These are phyloP conservation scores for Dothideomycetes sp. DNA, from an alignment of 2,329 filamentous ascomycete species.

Conservation along the genomic window DNA sequence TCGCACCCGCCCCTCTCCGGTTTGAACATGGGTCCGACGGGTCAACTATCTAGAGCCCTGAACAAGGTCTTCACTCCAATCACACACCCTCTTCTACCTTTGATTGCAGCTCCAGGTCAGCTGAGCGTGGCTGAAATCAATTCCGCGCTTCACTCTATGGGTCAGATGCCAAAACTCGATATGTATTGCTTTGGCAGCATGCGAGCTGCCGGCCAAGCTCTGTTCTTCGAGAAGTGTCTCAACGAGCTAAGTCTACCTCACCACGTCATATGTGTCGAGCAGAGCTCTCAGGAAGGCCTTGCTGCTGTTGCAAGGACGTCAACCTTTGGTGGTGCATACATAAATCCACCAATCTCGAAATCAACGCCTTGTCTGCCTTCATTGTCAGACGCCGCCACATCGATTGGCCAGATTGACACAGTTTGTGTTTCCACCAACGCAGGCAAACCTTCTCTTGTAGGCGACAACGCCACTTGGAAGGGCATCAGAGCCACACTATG, in stretches of 20 bases:
- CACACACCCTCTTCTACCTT: constrained; percentile 72
- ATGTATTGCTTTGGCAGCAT: constrained; percentile 73
- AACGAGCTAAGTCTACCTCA: constrained; percentile 70
- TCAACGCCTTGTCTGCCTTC: constrained; percentile 49
- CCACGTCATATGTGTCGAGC: constrained; percentile 65
- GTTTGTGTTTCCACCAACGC: constrained; percentile 55
- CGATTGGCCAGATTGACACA: constrained; percentile 74
- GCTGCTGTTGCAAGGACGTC: constrained; percentile 64
- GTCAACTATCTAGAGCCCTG: constrained; percentile 71
- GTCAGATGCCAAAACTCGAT: constrained; percentile 68
- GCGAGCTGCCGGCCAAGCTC: constrained; percentile 64
- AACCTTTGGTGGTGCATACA: constrained; percentile 72
- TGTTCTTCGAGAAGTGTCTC: constrained; percentile 66
- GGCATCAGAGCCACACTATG: constrained; percentile 75
- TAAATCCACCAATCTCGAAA: constrained; percentile 59
- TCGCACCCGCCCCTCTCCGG: constrained; percentile 68
- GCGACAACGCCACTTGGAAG: constrained; percentile 79
- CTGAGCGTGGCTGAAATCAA: constrained; percentile 82
- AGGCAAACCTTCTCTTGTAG: constrained; percentile 51
- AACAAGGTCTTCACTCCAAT: constrained; percentile 85
- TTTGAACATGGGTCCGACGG: constrained; percentile 80
- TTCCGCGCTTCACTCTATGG: constrained; percentile 65
- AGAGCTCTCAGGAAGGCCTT: constrained; percentile 56
- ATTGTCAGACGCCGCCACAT: constrained; percentile 65
- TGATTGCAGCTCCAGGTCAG: constrained; percentile 78